phyloP scores from a whole-genome alignment of 495 filamentous ascomycete genomes.

The Trichoderma parareesei region DNA sequence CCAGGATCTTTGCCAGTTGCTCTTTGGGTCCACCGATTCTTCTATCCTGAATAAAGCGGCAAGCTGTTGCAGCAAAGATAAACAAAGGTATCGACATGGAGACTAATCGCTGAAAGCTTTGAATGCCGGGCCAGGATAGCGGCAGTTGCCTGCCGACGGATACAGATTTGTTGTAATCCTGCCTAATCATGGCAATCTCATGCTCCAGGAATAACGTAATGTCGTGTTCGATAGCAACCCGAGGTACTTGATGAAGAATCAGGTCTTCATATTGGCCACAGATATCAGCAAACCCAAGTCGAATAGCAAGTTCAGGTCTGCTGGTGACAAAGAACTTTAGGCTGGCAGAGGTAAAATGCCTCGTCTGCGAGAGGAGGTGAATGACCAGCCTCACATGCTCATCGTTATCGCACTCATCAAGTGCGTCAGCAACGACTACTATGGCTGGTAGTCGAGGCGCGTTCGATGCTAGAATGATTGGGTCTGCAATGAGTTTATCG shows the following conservation, averaged over 20 bases:
- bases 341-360: neutral
- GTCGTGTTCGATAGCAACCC: constrained; percentile 27
- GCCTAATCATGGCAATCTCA: constrained; percentile 18
- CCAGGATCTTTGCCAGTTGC: constrained; percentile 21
- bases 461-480: constrained; percentile 19
- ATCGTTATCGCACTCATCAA: constrained; percentile 45
- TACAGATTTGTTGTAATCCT: constrained; percentile 19
- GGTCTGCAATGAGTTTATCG: constrained; percentile 38
- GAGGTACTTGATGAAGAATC: constrained; percentile 25
- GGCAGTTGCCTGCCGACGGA: constrained; percentile 11
- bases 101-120: constrained; percentile 23
- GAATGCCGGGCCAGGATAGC: constrained; percentile 32
- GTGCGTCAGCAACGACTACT: constrained; percentile 40
- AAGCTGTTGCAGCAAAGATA: constrained; percentile 38
- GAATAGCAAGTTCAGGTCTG: constrained; percentile 38
- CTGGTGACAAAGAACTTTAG: constrained; percentile 29
- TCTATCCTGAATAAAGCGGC: constrained; percentile 26
- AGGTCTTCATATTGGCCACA: constrained; percentile 22
- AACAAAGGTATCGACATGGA: constrained; percentile 33
- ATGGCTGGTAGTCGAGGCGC: constrained; percentile 14
- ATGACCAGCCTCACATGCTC: constrained; percentile 33
- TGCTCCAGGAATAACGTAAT: constrained; percentile 24
- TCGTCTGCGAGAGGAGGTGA: constrained; percentile 23
- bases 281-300: constrained; percentile 23
- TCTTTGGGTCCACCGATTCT: constrained; percentile 12